Evolutionary conservation across 306 rosid genomes (phyloP), one percentile per base, ranked within the genome.

Genomic region (Rosa lucieae): DNA sequence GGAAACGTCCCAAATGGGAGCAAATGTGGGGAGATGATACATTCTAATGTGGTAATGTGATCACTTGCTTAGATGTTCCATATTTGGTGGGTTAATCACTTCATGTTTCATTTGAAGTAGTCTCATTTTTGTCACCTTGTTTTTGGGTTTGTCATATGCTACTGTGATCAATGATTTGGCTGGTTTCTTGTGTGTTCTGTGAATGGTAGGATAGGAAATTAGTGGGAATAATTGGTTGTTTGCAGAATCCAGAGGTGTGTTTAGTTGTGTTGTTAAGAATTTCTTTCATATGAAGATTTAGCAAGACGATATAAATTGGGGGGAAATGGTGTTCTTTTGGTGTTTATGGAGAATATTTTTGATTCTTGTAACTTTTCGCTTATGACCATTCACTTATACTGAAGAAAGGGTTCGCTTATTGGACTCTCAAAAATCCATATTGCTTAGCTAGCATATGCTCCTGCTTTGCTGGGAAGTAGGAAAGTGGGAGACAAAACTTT

Each of bases 1-100:
- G 15, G 80, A 95, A 87, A 79, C 88, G 80, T 39, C 80, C 77
- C 49, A 89, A 83, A 72, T 79, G 90, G 85, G 89, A 88, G 80
- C 83, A 87, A 82, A 75, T 65, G 73, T 86, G 80, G 77, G 82
- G 62, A 81, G 75, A 65, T 62, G 51, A 75, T 39, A 18, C 40
- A 69, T 6, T 48, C n/a, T 49, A 32, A 8, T 37, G 67, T 26
- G 37, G 39, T 32, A 76, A 17, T 76, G 37, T 44, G 52, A 26
- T 18, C 18, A 74, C 11, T 29, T 69, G 29, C 4, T 18, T 29
- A 32, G 23, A 26, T 63, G 8, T 13, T n/a, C 29, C 10, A 1
- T 29, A 37, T 46, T 26, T 26, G 29, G 65, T 71, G 78, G 29
- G 0, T 26, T 26, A 26, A 40, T 68, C 55, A 48, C 11, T 40